phyloP scores from a whole-genome alignment of 768 basidiomycete genomes.

The Cubamyces lactineus region DNA sequence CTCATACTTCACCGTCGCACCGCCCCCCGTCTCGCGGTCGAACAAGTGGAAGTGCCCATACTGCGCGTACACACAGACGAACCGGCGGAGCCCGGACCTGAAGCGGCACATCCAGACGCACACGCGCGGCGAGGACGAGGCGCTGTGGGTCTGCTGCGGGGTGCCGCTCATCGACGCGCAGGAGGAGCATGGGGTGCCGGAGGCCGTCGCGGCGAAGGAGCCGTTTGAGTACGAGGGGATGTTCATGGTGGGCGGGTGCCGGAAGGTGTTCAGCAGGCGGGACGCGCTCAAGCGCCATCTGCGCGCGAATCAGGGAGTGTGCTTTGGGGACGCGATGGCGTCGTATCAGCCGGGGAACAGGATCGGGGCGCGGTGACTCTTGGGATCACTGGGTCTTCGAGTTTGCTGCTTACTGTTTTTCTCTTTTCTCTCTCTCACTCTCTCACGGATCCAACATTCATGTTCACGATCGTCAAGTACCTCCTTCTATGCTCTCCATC shows the following conservation, averaged over 20 bases:
- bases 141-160: constrained; percentile 21
- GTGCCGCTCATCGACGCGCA: constrained; percentile 11
- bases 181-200: constrained; percentile 1
- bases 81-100: constrained; percentile 17
- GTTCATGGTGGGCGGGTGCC: constrained; percentile 23
- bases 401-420: too few relatives aligned
- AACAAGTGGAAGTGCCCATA: constrained; percentile 11
- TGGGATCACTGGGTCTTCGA: too few relatives aligned
- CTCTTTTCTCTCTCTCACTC: too few relatives aligned
- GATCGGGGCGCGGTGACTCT: neutral
- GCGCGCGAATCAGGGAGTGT: constrained; percentile 1
- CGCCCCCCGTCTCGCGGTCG: neutral
- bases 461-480: too few relatives aligned
- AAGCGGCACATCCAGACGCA: constrained; percentile 23
- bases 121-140: constrained; percentile 1
- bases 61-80: constrained; percentile 18
- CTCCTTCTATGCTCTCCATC: too few relatives aligned
- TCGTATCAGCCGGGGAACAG: constrained; percentile 2
- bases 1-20: neutral
- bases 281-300: constrained; percentile 21
- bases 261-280: constrained; percentile 19
- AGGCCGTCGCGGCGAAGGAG: neutral
- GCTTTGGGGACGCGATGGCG: constrained; percentile 6
- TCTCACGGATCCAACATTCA: too few relatives aligned
- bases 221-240: constrained; percentile 8